phyloP scores from a whole-genome alignment of 805 yeast genomes.

The Wickerhamomyces strasburgensis region DNA sequence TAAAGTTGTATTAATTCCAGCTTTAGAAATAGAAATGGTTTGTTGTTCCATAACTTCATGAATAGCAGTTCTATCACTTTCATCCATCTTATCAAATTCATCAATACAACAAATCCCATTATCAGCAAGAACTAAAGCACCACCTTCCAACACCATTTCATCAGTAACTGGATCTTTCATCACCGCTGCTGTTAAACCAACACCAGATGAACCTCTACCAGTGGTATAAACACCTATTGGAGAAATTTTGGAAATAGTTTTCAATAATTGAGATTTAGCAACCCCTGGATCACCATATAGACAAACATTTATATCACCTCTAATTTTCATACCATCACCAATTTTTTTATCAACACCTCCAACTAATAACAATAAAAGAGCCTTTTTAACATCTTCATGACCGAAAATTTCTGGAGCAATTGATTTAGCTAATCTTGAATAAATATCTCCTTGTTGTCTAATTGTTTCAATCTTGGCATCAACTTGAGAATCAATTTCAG shows the following conservation, averaged over 20 bases:
- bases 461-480: conserved; percentile 52
- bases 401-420: conserved; percentile 98
- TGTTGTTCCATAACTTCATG: conserved; percentile 99
- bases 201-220: conserved; percentile 98
- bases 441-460: conserved; percentile 60
- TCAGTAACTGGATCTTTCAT: conserved; percentile 99
- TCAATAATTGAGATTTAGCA: conserved; percentile 93
- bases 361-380: conserved; percentile 73
- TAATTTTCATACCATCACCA: conserved; percentile 94
- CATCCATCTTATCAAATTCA: conserved; percentile 99
- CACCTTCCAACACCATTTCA: conserved; percentile 97
- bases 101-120: conserved; percentile 98
- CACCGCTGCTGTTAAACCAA: conserved; percentile 97
- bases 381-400: conserved; percentile 89
- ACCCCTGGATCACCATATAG: conserved; percentile 99
- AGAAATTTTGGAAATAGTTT: conserved; percentile 85
- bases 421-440: conserved; percentile 74
- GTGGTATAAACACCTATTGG: conserved; percentile 97
- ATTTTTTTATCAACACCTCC: conserved; percentile 95
- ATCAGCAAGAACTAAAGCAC: conserved; percentile 94
- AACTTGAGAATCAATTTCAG: conserved; percentile 52
- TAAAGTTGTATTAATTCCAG: conserved; percentile 93
- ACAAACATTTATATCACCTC: conserved; percentile 95
- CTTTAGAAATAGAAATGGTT: conserved; percentile 94
- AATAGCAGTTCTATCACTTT: conserved; percentile 91